phyloP scores from a whole-genome alignment of 139 green algal genomes.

The Ettlia oleoabundans region DNA sequence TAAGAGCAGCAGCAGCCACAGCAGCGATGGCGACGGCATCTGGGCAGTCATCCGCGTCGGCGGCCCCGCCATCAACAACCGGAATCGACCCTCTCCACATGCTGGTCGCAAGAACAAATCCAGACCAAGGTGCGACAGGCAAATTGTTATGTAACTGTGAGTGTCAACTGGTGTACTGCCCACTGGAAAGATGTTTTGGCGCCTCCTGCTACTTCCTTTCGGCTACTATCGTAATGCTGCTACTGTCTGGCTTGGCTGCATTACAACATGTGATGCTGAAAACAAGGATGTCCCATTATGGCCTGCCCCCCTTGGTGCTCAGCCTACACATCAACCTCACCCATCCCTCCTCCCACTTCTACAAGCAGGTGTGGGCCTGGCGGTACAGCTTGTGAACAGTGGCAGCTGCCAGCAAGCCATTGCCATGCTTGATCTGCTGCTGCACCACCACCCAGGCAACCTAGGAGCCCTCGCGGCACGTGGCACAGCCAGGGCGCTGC shows the following conservation, averaged over 20 bases:
- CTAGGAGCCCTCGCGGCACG: slow-evolving; percentile 71
- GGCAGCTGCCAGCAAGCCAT: slow-evolving; percentile 71
- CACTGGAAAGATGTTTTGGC: too few relatives aligned
- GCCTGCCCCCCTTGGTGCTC: neutral
- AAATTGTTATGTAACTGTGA: too few relatives aligned
- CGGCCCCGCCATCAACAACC: neutral
- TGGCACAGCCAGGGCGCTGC: slow-evolving; percentile 80
- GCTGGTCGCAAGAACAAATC: neutral
- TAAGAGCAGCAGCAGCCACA: too few relatives aligned
- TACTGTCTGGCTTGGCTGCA: too few relatives aligned
- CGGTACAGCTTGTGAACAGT: slow-evolving; percentile 58
- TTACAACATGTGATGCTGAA: too few relatives aligned
- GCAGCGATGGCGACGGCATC: too few relatives aligned
- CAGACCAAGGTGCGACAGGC: neutral
- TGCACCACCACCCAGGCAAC: slow-evolving; percentile 50
- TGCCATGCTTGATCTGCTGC: slow-evolving; percentile 69
- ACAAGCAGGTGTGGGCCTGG: slow-evolving; percentile 13
- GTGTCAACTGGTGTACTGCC: too few relatives aligned
- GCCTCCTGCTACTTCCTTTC: too few relatives aligned
- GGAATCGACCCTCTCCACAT: neutral
- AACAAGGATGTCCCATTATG: neutral
- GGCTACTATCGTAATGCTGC: too few relatives aligned
- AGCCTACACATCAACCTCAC: neutral
- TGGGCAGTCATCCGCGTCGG: neutral
- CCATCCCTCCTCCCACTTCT: too few relatives aligned